These are phyloP conservation scores for Pisolithus thermaeus DNA, from an alignment of 1,284 basidiomycete genomes.

Conservation along the genomic window DNA sequence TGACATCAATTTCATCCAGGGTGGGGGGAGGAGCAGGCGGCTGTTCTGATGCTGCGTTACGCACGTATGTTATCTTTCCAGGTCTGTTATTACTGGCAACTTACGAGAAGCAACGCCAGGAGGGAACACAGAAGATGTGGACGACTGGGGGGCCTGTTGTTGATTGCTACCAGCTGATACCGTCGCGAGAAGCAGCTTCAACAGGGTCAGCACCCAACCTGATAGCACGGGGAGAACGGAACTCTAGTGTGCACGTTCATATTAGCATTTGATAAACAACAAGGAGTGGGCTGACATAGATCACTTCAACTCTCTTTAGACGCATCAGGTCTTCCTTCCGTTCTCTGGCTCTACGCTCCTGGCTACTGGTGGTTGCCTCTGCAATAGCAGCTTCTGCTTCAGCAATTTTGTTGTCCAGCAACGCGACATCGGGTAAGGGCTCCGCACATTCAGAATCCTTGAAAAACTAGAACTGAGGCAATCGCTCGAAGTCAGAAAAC, in stretches of 20 bases:
- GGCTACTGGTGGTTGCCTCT: conserved; percentile 45
- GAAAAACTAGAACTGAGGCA: conserved; percentile 4
- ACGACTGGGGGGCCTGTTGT: conserved; percentile 51
- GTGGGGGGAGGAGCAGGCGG: conserved; percentile 67
- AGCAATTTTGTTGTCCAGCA: conserved; percentile 66
- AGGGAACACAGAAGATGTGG: conserved; percentile 60
- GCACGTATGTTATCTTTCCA: conserved; percentile 5
- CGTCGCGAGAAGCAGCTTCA: conserved; percentile 85
- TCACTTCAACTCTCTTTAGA: conserved; percentile 81
- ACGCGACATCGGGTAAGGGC: conserved; percentile 59
- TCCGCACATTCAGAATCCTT: conserved; percentile 59
- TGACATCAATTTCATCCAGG: conserved; percentile 93
- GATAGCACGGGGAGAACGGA: conserved; percentile 78
- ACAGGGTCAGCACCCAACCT: conserved; percentile 83
- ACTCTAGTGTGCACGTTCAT: conserved; percentile 37
- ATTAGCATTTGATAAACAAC: conserved; percentile 3
- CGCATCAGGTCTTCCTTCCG: conserved; percentile 75
- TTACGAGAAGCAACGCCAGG: conserved; percentile 65
- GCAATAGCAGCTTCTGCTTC: conserved; percentile 58
- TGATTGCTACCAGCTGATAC: conserved; percentile 71
- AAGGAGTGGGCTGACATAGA: conserved; percentile 65
- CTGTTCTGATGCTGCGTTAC: conserved; percentile 50
- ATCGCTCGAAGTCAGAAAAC: conserved; percentile 2
- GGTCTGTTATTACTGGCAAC: conserved; percentile 19
- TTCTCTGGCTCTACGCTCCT: conserved; percentile 63